A percentile compares a stretch with the other conserved stretches of the same genome.
Evolutionary conservation across 768 basidiomycete species (phyloP).

Genomic region (Sarcodon aspratus): DNA sequence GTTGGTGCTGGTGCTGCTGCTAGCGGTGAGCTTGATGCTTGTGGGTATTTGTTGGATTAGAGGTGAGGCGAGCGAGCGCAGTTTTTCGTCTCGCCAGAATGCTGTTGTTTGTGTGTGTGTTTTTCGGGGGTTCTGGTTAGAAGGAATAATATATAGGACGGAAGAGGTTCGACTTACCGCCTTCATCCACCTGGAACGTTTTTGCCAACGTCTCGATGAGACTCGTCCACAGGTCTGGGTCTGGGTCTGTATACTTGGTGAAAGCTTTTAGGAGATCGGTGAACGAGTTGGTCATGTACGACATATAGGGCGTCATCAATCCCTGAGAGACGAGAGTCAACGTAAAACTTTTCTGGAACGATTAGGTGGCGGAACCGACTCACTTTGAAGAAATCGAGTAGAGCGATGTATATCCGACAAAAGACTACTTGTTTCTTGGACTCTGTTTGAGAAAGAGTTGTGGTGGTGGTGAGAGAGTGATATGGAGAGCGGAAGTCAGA

Average conservation of each 20-base stretch:
- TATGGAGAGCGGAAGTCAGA: background rate
- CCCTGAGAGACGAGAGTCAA: constrained; percentile 32
- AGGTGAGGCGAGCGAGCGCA: constrained; percentile 46
- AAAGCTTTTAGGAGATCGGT: constrained; percentile 49
- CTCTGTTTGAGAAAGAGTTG: constrained; percentile 13
- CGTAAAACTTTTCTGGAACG: background rate
- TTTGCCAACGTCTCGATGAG: constrained; percentile 41
- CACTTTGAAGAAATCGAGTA: constrained; percentile 88
- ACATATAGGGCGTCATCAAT: constrained; percentile 88
- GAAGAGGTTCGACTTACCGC: constrained; percentile 35
- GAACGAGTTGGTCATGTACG: constrained; percentile 59
- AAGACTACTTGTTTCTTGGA: constrained; percentile 56
- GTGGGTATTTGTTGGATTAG: constrained; percentile 49
- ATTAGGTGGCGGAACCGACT: constrained; percentile 4
- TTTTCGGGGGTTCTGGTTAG: background rate
- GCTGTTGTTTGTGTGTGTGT: constrained; percentile 28
- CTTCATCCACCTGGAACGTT: constrained; percentile 70
- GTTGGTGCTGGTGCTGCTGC: constrained; percentile 9
- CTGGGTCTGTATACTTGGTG: constrained; percentile 17
- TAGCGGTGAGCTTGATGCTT: constrained; percentile 20
- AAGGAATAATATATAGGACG: background rate
- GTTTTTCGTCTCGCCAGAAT: constrained; percentile 84
- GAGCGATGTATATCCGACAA: constrained; percentile 55
- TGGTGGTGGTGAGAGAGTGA: background rate
- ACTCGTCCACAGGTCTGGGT: constrained; percentile 48